Evolutionary conservation across 225 moss, liverwort and hornwort species (phyloP).

Genomic region (Lunularia cruciata): DNA sequence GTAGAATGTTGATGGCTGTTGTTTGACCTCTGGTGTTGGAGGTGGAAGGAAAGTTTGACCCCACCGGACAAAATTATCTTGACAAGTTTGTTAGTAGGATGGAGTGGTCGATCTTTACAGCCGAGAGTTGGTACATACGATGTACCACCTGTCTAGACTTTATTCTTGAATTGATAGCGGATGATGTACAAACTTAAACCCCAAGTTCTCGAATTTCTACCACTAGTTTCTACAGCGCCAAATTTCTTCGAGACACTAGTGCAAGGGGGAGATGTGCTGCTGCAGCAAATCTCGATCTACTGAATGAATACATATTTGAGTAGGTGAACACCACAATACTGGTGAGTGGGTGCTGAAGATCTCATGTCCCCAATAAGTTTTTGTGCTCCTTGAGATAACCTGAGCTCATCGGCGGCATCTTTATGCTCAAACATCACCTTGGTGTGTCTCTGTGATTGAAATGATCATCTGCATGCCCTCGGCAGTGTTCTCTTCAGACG

Average conservation of each 20-base stretch:
- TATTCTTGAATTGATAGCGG: background rate
- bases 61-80: too few relatives aligned
- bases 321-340: conserved; percentile 1
- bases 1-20: too few relatives aligned
- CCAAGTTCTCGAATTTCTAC: background rate
- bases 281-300: background rate
- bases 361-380: background rate
- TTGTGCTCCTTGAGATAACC: background rate
- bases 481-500: background rate
- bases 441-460: background rate
- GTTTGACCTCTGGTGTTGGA: too few relatives aligned
- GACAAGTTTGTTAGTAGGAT: too few relatives aligned
- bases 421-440: conserved; percentile 2
- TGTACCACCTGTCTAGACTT: background rate
- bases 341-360: background rate
- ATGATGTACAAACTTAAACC: conserved; percentile 11
- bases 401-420: background rate
- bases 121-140: background rate
- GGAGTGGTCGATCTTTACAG: too few relatives aligned
- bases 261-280: background rate
- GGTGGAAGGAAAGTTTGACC: too few relatives aligned
- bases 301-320: conserved; percentile 13
- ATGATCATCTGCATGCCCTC: background rate
- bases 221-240: conserved; percentile 4
- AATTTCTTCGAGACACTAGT: background rate